These are phyloP conservation scores for Tillandsia fasciculata DNA, from an alignment of 176 grass and related monocot species.

Conservation along the genomic window DNA sequence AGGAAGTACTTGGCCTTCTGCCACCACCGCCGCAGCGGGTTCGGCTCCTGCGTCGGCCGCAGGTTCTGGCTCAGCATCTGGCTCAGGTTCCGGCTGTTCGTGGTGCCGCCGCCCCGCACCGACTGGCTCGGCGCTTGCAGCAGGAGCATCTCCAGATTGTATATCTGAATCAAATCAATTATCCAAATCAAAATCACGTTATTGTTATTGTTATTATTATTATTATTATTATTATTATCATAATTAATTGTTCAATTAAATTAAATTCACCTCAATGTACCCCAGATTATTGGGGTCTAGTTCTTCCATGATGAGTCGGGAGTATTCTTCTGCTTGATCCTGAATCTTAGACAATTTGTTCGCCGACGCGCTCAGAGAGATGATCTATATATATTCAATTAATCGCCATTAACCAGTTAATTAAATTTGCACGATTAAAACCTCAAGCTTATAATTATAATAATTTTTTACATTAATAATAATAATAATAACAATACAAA, in stretches of 20 bases:
- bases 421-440: background rate
- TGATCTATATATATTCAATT: conserved; percentile 42
- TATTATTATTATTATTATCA: background rate
- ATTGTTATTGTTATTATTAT: background rate
- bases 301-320: conserved; percentile 96
- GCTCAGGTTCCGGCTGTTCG: conserved; percentile 71
- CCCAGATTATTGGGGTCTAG: conserved; percentile 66
- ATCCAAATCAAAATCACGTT: background rate
- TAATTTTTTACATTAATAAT: background rate
- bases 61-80: conserved; percentile 93
- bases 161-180: conserved; percentile 27
- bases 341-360: conserved; percentile 71
- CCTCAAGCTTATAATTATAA: background rate
- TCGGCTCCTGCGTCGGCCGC: conserved; percentile 62
- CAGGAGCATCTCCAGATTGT: conserved; percentile 69
- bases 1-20: conserved; percentile 52
- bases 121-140: conserved; percentile 60
- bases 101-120: conserved; percentile 53
- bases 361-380: conserved; percentile 61
- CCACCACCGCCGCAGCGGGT: conserved; percentile 58
- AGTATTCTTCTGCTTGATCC: conserved; percentile 76
- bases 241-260: background rate
- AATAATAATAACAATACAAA: too few species aligned
- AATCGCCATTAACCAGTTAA: background rate
- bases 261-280: conserved; percentile 57